Evolutionary conservation across 306 rosid genomes (phyloP).

Genomic region (Lablab purpureus): DNA sequence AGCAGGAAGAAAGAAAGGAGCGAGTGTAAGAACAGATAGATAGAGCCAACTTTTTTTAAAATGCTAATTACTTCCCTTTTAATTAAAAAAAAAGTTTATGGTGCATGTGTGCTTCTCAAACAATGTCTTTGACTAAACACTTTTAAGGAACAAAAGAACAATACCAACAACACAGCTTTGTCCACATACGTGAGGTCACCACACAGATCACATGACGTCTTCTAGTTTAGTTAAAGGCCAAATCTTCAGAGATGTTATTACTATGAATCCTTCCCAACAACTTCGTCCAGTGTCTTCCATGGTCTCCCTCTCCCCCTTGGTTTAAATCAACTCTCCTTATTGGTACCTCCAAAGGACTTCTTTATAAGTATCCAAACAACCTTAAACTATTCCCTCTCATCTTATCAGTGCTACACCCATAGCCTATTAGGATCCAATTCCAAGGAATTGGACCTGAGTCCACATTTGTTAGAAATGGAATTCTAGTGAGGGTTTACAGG

Average conservation of each 20-base stretch:
- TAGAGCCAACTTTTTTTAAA: neutral
- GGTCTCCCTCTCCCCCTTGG: slow-evolving; percentile 1
- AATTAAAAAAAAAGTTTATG: neutral
- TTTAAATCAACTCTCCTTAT: neutral
- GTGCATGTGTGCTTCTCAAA: neutral
- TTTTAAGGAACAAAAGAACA: neutral
- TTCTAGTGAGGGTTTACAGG: neutral
- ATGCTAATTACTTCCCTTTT: neutral
- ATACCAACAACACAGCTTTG: neutral
- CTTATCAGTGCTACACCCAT: neutral
- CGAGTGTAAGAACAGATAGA: neutral
- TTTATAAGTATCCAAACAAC: neutral
- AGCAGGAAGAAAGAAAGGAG: neutral
- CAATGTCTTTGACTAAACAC: neutral
- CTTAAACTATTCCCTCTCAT: neutral
- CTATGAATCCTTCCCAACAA: neutral
- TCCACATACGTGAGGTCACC: neutral
- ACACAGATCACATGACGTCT: neutral
- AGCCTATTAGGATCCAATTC: neutral
- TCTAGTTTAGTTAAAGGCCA: neutral
- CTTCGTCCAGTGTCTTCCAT: neutral
- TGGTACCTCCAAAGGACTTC: neutral
- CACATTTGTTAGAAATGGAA: neutral
- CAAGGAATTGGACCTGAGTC: neutral
- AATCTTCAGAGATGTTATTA: neutral